Evolutionary conservation across 2,329 filamentous ascomycete genomes (phyloP), one percentile per base, ranked within the genome.

Genomic region (Davidsoniella virescens): DNA sequence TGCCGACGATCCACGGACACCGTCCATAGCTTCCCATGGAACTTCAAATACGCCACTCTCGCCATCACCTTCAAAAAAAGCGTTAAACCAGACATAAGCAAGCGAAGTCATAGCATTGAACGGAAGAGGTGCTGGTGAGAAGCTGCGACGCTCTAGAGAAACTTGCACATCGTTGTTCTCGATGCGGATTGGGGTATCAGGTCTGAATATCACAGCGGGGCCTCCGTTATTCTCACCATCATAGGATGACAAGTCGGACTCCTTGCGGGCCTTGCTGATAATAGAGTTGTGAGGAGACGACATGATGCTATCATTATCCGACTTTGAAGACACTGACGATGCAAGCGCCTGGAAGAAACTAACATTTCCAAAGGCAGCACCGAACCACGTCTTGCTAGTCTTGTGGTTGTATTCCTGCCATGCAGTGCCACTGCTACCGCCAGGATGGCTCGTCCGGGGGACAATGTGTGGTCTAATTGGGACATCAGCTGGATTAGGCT

Each of bases 71-170:
- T 96, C 92, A 59, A 96, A 96, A 64, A 80, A 96, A 1, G 80
- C 71, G 60, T 98, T 98, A 70, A 95, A 94, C 92, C 92, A 98
- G 14, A 94, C 85, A 59, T 96, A 90, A 0, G 88, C 88, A 8
- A 96, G 81, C 0, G 88, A 81, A 0, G 90, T 94, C 3, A 95
- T 87, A 80, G 96, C 86, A 0, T 86, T 87, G 57, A 86, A 76
- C 1, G 87, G 83, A 64, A 92, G 82, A 8, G 76, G 77, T 58
- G 84, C 84, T 4, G 76, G 75, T 1, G 84, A 79, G 59, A 82
- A 84, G 64, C 87, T 94, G 36, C 88, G 79, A 6, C 87, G 77
- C 65, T 96, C 88, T 20, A 95, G 78, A 46, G 87, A 81, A 56
- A 96, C 84, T 62, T 94, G 94, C 57, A 96, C 73, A 60, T 96